Evolutionary conservation across 2,329 filamentous ascomycete genomes (phyloP).

Genomic region (Colletotrichum tropicale): DNA sequence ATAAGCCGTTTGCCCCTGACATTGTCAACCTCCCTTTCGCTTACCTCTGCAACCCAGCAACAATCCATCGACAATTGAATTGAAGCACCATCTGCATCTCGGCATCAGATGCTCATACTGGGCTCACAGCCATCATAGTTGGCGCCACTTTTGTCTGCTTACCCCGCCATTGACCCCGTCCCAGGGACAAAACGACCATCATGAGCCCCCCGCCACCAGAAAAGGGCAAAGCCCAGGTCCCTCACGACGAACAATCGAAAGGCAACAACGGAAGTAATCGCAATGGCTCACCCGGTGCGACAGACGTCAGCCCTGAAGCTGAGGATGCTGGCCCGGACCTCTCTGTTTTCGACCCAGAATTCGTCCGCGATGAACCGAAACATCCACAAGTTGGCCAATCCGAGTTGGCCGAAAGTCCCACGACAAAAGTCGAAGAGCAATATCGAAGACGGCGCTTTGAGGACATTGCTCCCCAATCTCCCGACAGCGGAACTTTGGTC

Average conservation of each 20-base stretch:
- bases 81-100: background rate
- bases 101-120: background rate
- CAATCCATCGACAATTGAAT: background rate
- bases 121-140: background rate
- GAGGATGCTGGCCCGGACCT: background rate
- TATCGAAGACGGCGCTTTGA: background rate
- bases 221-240: background rate
- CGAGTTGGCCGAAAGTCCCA: background rate
- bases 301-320: background rate
- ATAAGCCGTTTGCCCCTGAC: background rate
- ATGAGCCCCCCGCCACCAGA: background rate
- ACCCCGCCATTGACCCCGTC: background rate
- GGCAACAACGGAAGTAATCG: background rate
- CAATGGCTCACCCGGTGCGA: background rate
- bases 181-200: too few relatives aligned
- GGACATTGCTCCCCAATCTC: rapidly evolving
- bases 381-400: background rate
- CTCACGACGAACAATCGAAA: background rate
- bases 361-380: background rate
- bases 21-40: background rate
- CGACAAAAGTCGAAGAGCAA: background rate
- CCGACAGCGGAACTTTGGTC: background rate
- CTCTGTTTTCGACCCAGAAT: background rate
- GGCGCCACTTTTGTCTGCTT: background rate
- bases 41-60: background rate